Evolutionary conservation across 192 early-diverging fungal species (phyloP).

Genomic region (Phycomyces blakesleeanus): DNA sequence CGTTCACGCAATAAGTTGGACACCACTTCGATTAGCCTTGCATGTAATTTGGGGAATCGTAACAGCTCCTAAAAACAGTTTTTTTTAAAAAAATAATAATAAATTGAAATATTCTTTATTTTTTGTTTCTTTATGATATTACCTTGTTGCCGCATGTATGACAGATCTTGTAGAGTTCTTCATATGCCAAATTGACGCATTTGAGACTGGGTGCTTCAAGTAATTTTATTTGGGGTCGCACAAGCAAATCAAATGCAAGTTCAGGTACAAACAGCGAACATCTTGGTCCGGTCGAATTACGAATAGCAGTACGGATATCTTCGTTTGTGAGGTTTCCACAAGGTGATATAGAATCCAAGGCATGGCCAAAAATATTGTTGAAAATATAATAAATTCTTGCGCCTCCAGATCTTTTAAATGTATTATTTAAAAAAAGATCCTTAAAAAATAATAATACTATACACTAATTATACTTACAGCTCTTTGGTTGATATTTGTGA

Average conservation of each 20-base stretch:
- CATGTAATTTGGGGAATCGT: conserved; percentile 69
- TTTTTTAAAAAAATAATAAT: neutral
- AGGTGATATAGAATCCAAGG: conserved; percentile 66
- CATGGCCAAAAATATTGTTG: conserved; percentile 68
- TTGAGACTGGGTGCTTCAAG: conserved; percentile 70
- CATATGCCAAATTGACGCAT: conserved; percentile 74
- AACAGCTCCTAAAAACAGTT: conserved; percentile 58
- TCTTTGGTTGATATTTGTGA: conserved; percentile 64
- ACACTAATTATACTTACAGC: conserved; percentile 31
- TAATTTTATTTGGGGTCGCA: conserved; percentile 70
- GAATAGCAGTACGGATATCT: conserved; percentile 76
- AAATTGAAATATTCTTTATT: neutral
- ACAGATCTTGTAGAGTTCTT: conserved; percentile 73
- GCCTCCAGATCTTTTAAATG: conserved; percentile 51
- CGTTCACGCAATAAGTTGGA: conserved; percentile 69
- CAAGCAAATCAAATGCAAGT: conserved; percentile 73
- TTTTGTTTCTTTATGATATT: conserved; percentile 5
- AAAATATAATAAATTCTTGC: conserved; percentile 79
- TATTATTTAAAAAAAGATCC: neutral
- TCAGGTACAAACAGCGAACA: conserved; percentile 78
- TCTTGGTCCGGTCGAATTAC: conserved; percentile 73
- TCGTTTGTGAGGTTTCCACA: conserved; percentile 60
- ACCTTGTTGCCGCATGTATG: conserved; percentile 65
- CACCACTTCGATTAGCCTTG: conserved; percentile 65
- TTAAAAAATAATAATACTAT: neutral